phyloP scores from a whole-genome alignment of 169 alveolate species.

The Blepharisma undulans region DNA sequence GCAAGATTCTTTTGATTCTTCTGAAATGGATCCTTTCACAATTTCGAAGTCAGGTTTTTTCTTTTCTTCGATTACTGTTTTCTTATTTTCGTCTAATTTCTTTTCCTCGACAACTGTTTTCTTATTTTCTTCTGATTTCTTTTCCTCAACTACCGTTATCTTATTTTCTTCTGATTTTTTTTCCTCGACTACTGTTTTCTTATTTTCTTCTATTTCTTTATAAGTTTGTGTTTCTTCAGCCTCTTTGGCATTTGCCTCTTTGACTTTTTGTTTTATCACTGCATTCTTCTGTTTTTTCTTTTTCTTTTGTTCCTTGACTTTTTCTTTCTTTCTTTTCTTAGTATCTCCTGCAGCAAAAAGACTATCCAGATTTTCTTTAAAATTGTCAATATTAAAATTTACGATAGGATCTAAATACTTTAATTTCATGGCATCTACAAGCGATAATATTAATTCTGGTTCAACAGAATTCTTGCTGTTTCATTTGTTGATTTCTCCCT shows the following conservation, averaged over 20 bases:
- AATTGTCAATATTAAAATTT: no score
- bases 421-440: no score
- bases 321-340: constrained; percentile 11
- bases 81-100: background rate
- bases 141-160: background rate
- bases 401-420: no score
- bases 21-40: background rate
- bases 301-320: background rate
- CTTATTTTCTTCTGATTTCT: background rate
- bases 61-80: background rate
- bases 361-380: no score
- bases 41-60: background rate
- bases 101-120: background rate
- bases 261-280: background rate
- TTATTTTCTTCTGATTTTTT: background rate
- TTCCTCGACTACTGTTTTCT: background rate
- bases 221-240: background rate
- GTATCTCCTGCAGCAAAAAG: background rate
- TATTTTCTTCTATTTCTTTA: background rate
- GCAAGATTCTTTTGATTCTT: background rate
- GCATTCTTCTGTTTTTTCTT: background rate
- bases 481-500: no score
- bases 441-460: no score
- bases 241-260: background rate
- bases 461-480: no score